Percentiles rank a stretch among this genome's conserved stretches.
Evolutionary conservation across 73 alveolate species (phyloP).

Genomic region (Uronychia setigera): DNA sequence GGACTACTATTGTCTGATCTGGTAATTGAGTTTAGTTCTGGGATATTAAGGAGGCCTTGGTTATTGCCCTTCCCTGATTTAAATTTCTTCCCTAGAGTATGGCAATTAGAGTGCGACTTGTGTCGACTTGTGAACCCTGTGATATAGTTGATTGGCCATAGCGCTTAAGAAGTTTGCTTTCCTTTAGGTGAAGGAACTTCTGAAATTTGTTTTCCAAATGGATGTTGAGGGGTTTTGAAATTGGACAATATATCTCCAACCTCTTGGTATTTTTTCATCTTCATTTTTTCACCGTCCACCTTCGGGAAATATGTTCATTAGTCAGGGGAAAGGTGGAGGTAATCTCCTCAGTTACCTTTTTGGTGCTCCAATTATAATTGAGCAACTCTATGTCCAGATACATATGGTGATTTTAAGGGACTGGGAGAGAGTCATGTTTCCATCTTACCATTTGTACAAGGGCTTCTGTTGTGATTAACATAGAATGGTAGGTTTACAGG

Average conservation of each 20-base stretch:
- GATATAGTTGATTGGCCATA: background rate
- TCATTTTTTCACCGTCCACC: background rate
- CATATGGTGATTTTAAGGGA: too few relatives aligned
- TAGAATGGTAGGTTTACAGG: background rate
- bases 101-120: background rate
- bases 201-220: background rate
- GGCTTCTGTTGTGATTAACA: background rate
- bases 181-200: background rate
- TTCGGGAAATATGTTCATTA: background rate
- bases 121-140: background rate
- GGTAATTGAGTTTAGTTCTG: background rate
- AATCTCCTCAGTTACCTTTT: background rate
- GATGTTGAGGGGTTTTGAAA: background rate
- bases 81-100: background rate
- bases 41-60: background rate
- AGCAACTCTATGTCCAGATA: too few relatives aligned
- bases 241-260: too few relatives aligned
- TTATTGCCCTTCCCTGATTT: background rate
- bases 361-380: background rate
- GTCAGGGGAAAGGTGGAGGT: background rate
- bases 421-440: too few relatives aligned
- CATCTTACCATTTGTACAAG: too few relatives aligned
- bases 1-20: background rate
- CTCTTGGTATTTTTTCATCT: background rate
- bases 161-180: background rate